These are phyloP conservation scores for Corylus americana DNA, from an alignment of 306 rosid genomes.

Conservation along the genomic window DNA sequence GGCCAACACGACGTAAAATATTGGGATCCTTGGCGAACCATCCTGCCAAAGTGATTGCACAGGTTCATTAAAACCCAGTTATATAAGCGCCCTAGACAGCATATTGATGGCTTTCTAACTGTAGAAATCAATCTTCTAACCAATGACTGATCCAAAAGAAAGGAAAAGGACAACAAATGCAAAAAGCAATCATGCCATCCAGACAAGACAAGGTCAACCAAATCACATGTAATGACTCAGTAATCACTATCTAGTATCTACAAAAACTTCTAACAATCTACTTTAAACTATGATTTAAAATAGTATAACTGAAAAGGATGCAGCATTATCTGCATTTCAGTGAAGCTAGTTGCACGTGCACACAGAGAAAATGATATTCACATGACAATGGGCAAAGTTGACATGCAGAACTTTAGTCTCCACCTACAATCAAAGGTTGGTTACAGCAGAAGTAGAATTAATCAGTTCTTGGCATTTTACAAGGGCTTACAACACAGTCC, in stretches of 20 bases:
- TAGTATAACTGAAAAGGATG: neutral
- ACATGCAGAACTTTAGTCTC: neutral
- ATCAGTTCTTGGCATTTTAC: neutral
- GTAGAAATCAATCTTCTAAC: neutral
- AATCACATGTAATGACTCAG: neutral
- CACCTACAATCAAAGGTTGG: neutral
- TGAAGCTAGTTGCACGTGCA: neutral
- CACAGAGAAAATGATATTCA: neutral
- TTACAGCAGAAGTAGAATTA: neutral
- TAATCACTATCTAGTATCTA: neutral
- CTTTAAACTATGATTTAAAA: neutral
- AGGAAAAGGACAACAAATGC: neutral
- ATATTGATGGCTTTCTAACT: neutral
- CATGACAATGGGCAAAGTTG: neutral
- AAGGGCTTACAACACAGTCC: neutral
- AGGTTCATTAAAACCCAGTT: slow-evolving; percentile 11
- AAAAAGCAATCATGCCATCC: neutral
- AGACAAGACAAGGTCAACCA: neutral
- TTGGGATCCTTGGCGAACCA: slow-evolving; percentile 89
- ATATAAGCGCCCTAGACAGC: slow-evolving; percentile 9
- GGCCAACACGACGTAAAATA: slow-evolving; percentile 75
- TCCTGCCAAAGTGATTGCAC: slow-evolving; percentile 56
- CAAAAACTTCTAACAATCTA: neutral
- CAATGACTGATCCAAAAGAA: slow-evolving; percentile 8
- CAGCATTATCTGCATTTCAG: neutral